Conservation (phyloP, 106 monocot genomes). For the Narthecium ossifragum region DNA sequence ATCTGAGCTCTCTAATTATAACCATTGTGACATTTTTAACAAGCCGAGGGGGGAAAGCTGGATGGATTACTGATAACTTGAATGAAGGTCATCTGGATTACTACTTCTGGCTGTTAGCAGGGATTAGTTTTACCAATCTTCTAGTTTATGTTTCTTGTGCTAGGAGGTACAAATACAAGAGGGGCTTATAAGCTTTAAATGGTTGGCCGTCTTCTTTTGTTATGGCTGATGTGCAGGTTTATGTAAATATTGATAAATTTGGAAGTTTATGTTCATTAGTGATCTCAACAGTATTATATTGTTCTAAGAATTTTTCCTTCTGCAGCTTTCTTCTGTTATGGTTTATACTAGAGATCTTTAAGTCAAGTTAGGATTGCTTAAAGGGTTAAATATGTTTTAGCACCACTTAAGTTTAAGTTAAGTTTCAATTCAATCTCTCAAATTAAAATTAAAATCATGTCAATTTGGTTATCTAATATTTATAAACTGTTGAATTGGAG, state of each 20-base stretch:
- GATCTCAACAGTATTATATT: neutral
- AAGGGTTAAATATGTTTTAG: too few relatives aligned
- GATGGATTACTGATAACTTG: slow-evolving; percentile 74
- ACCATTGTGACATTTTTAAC: slow-evolving; percentile 41
- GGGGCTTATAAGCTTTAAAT: slow-evolving; percentile 7
- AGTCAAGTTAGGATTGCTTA: neutral
- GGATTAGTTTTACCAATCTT: slow-evolving; percentile 41
- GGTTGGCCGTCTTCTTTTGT: too few relatives aligned
- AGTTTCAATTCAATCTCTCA: too few relatives aligned
- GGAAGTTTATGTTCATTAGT: neutral
- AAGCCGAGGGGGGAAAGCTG: slow-evolving; percentile 44
- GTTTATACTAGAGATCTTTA: neutral
- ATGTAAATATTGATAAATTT: neutral
- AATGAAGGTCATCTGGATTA: slow-evolving; percentile 65
- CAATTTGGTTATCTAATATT: too few relatives aligned
- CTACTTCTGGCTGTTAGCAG: slow-evolving; percentile 60
- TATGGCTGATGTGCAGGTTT: neutral
- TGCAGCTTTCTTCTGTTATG: neutral
- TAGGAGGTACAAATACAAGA: slow-evolving; percentile 42
- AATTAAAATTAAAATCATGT: too few relatives aligned
- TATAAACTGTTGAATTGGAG: too few relatives aligned
- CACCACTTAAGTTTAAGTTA: too few relatives aligned
- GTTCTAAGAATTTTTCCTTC: neutral
- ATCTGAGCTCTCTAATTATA: slow-evolving; percentile 52
- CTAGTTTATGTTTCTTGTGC: slow-evolving; percentile 37